Percentiles rank a stretch among this genome's conserved stretches.
These are phyloP conservation scores for Hymenoscyphus fraxineus DNA, from an alignment of 2,329 filamentous ascomycete species.

Conservation along the genomic window DNA sequence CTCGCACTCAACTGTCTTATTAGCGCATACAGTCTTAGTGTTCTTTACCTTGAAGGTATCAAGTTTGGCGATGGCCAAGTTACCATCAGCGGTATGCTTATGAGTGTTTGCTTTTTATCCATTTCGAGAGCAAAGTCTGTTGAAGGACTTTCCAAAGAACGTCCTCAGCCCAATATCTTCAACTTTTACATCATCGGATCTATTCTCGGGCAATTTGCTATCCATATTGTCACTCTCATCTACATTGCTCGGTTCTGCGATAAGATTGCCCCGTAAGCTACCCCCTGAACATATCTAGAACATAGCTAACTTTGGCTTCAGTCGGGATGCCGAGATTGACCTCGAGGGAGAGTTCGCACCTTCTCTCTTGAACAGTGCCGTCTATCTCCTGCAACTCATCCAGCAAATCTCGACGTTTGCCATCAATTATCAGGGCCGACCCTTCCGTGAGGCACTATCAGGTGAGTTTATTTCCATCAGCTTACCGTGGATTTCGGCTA, in stretches of 20 bases:
- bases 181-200: slow-evolving; percentile 98
- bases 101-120: slow-evolving; percentile 98
- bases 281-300: background rate
- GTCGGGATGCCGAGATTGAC: slow-evolving; percentile 64
- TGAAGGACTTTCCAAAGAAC: slow-evolving; percentile 91
- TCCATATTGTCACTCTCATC: slow-evolving; percentile 90
- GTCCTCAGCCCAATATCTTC: slow-evolving; percentile 97
- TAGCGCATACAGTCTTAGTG: slow-evolving; percentile 93
- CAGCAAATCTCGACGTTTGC: slow-evolving; percentile 99
- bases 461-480: slow-evolving; percentile 35
- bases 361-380: slow-evolving; percentile 90
- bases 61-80: slow-evolving; percentile 99
- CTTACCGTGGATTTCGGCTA: slow-evolving; percentile 7
- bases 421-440: slow-evolving; percentile 98
- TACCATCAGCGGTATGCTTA: slow-evolving; percentile 98
- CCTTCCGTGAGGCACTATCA: slow-evolving; percentile 91
- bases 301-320: slow-evolving; percentile 33
- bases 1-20: slow-evolving; percentile 96
- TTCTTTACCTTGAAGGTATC: slow-evolving; percentile 95
- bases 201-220: slow-evolving; percentile 92
- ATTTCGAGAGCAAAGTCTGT: slow-evolving; percentile 97
- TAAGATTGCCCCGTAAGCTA: slow-evolving; percentile 72
- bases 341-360: slow-evolving; percentile 93
- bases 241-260: slow-evolving; percentile 92
- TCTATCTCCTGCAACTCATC: slow-evolving; percentile 95